Evolutionary conservation across 495 filamentous ascomycete genomes (phyloP).

Genomic region (Talaromyces ruber): DNA sequence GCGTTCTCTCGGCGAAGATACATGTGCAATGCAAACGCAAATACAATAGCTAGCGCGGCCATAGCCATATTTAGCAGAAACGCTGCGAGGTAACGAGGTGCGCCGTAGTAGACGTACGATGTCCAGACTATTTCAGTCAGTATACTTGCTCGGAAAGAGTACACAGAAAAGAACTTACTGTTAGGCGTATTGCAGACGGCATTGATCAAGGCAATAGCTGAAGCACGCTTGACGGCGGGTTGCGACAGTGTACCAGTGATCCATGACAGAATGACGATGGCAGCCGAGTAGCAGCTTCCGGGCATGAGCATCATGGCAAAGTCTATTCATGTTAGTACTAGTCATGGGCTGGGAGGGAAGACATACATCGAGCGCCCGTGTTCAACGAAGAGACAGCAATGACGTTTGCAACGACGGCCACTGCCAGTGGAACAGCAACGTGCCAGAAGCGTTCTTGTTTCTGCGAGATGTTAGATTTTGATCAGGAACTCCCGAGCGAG

Average conservation of each 20-base stretch:
- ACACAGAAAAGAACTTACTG: slow-evolving; percentile 4
- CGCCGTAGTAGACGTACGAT: slow-evolving; percentile 9
- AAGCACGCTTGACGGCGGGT: slow-evolving; percentile 15
- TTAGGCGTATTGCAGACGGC: slow-evolving; percentile 16
- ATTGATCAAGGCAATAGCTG: slow-evolving; percentile 15
- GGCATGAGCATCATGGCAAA: slow-evolving; percentile 13
- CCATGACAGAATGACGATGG: slow-evolving; percentile 10
- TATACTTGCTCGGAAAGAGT: slow-evolving; percentile 1
- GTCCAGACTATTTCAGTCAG: slow-evolving; percentile 11
- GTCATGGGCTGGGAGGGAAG: background rate
- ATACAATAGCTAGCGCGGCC: slow-evolving; percentile 12
- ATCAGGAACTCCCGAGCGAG: background rate
- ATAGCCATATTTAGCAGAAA: slow-evolving; percentile 16
- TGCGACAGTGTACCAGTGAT: slow-evolving; percentile 10
- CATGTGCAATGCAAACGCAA: slow-evolving; percentile 13
- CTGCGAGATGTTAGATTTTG: background rate
- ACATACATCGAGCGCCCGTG: slow-evolving; percentile 10
- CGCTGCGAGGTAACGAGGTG: slow-evolving; percentile 14
- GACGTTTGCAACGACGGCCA: slow-evolving; percentile 9
- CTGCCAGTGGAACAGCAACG: slow-evolving; percentile 6
- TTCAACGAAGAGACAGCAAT: slow-evolving; percentile 11
- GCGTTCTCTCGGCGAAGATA: slow-evolving; percentile 21
- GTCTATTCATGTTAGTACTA: slow-evolving; percentile 3
- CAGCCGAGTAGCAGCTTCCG: slow-evolving; percentile 8
- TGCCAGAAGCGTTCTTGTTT: slow-evolving; percentile 12